These are phyloP conservation scores for Fusarium continuum DNA, from an alignment of 2,329 filamentous ascomycete species.

Conservation along the genomic window DNA sequence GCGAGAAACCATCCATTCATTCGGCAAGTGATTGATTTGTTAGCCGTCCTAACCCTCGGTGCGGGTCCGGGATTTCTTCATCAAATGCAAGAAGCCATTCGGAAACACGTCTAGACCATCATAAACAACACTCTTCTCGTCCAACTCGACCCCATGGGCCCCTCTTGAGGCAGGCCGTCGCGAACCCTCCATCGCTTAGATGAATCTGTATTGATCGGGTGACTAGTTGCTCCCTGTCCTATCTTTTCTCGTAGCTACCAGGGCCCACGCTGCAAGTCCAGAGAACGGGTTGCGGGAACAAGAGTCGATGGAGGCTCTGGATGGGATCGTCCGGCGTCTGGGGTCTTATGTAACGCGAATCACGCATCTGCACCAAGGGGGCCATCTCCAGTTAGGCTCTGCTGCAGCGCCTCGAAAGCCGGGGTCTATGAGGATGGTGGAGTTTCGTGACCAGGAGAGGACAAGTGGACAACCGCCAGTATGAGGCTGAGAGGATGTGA, in stretches of 20 bases:
- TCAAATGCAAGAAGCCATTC: slow-evolving; percentile 10
- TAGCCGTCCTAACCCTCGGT: slow-evolving; percentile 2
- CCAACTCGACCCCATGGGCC: background rate
- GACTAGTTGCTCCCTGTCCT: background rate
- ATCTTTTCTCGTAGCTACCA: background rate
- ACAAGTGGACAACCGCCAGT: slow-evolving; percentile 6
- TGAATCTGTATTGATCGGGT: slow-evolving; percentile 9
- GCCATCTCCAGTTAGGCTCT: slow-evolving; percentile 36
- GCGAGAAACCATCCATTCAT: slow-evolving; percentile 4
- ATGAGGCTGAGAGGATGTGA: slow-evolving; percentile 34
- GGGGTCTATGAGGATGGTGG: slow-evolving; percentile 11
- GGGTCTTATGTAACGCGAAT: slow-evolving; percentile 30
- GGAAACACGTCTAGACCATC: background rate
- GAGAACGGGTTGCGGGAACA: slow-evolving; percentile 19
- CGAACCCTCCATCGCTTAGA: slow-evolving; percentile 14
- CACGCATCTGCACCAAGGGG: slow-evolving; percentile 20
- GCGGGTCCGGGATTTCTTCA: slow-evolving; percentile 10
- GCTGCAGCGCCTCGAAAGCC: slow-evolving; percentile 26
- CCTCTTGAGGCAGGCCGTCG: slow-evolving; percentile 20
- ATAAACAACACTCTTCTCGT: background rate
- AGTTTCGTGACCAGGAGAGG: slow-evolving; percentile 7
- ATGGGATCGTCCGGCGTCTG: slow-evolving; percentile 12
- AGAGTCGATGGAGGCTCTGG: slow-evolving; percentile 12
- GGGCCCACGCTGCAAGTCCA: slow-evolving; percentile 8
- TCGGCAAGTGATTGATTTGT: background rate